Conservation (phyloP, 495 filamentous ascomycete species). For the Podospora anserina region DNA sequence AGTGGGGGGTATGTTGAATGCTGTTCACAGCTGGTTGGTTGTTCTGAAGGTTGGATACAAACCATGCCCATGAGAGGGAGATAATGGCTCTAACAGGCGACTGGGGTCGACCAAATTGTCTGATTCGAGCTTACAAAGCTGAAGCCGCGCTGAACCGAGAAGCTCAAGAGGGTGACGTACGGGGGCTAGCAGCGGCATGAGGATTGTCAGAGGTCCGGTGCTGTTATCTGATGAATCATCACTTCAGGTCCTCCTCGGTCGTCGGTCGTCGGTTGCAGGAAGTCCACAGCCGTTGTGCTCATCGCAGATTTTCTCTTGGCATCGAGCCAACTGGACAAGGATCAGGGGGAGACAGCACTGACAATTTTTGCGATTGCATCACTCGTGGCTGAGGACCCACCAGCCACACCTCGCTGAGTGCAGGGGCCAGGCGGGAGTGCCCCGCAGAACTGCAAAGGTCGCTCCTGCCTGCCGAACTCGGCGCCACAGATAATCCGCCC, state of each 20-base stretch:
- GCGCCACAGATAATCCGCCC: conserved; percentile 30
- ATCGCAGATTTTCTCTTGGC: conserved; percentile 5
- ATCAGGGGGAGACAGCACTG: not conserved
- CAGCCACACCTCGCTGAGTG: not conserved
- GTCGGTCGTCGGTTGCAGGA: not conserved
- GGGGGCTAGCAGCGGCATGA: not conserved
- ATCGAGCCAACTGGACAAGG: not conserved
- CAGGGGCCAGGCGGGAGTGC: not conserved
- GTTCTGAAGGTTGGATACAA: not conserved
- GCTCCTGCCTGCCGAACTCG: conserved; percentile 10
- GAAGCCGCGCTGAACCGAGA: not conserved
- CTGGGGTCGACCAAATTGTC: not conserved
- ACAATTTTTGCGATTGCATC: conserved; percentile 6
- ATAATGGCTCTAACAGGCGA: conserved; percentile 5
- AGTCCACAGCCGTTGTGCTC: conserved; percentile 1
- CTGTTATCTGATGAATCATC: conserved; percentile 5
- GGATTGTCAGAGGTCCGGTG: not conserved
- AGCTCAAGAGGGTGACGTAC: not conserved
- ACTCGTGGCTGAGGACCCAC: not conserved
- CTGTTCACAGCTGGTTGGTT: not conserved
- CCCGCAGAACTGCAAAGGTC: not conserved
- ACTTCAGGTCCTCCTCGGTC: not conserved
- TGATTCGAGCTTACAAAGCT: not conserved
- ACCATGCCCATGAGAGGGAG: not conserved
- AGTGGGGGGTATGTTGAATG: not conserved